phyloP scores from a whole-genome alignment of 257 asterid species.

The Nicotiana otophora region DNA sequence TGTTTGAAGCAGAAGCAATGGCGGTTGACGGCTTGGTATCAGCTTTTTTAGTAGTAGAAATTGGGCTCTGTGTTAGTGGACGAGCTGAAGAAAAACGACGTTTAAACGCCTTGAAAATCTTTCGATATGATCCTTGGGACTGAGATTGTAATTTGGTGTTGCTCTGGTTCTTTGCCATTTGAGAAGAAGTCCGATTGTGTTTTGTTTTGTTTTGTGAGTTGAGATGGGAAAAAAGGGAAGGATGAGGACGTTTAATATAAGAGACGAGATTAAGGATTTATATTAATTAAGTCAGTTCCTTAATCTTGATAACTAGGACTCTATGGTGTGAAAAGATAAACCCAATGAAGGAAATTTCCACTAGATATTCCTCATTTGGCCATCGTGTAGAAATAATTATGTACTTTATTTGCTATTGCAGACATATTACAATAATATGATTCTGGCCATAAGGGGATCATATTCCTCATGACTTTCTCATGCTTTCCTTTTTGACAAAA shows the following conservation, averaged over 20 bases:
- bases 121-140: neutral
- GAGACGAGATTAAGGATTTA: neutral
- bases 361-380: neutral
- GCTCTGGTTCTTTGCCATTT: neutral
- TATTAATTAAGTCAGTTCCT: neutral
- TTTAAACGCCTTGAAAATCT: neutral
- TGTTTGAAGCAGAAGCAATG: neutral
- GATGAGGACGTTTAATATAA: neutral
- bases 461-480: constrained; percentile 4
- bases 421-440: neutral
- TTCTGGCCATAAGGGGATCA: constrained; percentile 1
- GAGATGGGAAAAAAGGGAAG: neutral
- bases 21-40: neutral
- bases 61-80: neutral
- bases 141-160: neutral
- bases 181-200: neutral
- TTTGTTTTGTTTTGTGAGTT: neutral
- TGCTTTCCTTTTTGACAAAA: neutral
- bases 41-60: too few relatives aligned
- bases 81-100: neutral
- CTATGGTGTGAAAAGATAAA: neutral
- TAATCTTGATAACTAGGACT: neutral
- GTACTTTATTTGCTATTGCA: neutral
- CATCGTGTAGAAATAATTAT: neutral
- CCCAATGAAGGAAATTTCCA: neutral